Conservation (phyloP, 192 early-diverging fungal species). For the Gonapodya prolifera region DNA sequence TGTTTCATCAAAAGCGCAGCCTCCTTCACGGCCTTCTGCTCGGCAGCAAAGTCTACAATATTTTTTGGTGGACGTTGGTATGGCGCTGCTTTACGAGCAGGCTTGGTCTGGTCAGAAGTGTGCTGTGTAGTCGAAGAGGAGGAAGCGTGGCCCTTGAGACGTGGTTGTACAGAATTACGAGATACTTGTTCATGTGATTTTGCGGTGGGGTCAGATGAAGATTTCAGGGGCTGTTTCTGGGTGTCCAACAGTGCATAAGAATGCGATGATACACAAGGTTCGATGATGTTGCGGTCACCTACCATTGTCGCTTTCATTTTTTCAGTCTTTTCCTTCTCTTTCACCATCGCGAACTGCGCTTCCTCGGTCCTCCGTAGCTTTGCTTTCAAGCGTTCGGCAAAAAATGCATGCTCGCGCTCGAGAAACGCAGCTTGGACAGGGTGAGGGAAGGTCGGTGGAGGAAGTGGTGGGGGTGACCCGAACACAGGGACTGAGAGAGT, state of each 20-base stretch:
- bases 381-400: slow-evolving; percentile 14
- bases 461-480: not conserved
- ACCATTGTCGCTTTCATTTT: not conserved
- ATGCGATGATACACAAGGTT: too few species aligned
- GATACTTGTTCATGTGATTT: too few species aligned
- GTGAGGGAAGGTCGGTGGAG: not conserved
- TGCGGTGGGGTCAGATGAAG: too few species aligned
- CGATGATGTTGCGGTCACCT: too few species aligned
- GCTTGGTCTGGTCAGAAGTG: not conserved
- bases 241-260: too few species aligned
- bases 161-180: too few species aligned
- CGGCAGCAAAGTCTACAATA: not conserved
- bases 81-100: not conserved
- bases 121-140: too few species aligned
- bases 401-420: slow-evolving; percentile 25
- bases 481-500: not conserved
- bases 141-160: too few species aligned
- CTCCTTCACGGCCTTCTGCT: not conserved
- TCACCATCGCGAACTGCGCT: not conserved
- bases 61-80: not conserved
- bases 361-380: slow-evolving; percentile 17
- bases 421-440: slow-evolving; percentile 10
- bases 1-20: not conserved
- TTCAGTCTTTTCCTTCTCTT: not conserved
- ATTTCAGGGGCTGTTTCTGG: too few species aligned